Base-by-base conservation (phyloP, 306 rosid species). In the Calophaca sinica region DNA sequence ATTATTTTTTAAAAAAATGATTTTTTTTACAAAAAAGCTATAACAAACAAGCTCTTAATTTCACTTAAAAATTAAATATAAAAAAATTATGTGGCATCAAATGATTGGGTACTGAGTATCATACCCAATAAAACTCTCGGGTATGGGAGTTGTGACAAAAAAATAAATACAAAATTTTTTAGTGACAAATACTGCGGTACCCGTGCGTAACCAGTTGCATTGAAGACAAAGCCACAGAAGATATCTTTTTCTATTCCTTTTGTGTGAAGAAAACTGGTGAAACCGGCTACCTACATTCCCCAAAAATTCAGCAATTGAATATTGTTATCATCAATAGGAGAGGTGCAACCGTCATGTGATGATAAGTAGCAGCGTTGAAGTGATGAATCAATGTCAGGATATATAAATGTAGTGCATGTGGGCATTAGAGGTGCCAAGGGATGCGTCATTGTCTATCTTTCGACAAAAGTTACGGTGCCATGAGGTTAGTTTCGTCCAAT, bases 301-400 rank as follows among this genome's bases (percentile, higher is more conserved):
- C 14, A 31, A 41, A 28, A 50, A 7, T 39, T 13, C 0, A 49
- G 41, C 14, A 9, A 29, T 63, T 20, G 50, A 62, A 62, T 42
- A 75, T 10, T 39, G 59, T 8, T 13, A 38, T 38, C 5, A 50
- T 9, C 15, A 35, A n/a, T 10, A 65, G 46, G 36, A 61, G 65
- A 48, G 63, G 58, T 64, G 75, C 36, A 70, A 33, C 15, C 10
- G 11, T 26, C 63, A 73, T 67, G 68, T 82, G 72, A 80, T 48
- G 39, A 80, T 58, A 46, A 55, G 53, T 58, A 61, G n/a, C 8
- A 12, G 44, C 6, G 61, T 60, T 53, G 72, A 53, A 28, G 15
- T 11, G 39, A 72, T 72, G 20, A 65, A 49, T 1, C 20, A 28
- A 0, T 36, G 53, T 35, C 64, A 55, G 45, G 33, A 41, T 7